These are phyloP conservation scores for Alternaria infectoria DNA, from an alignment of 2,329 filamentous ascomycete genomes.

Conservation along the genomic window DNA sequence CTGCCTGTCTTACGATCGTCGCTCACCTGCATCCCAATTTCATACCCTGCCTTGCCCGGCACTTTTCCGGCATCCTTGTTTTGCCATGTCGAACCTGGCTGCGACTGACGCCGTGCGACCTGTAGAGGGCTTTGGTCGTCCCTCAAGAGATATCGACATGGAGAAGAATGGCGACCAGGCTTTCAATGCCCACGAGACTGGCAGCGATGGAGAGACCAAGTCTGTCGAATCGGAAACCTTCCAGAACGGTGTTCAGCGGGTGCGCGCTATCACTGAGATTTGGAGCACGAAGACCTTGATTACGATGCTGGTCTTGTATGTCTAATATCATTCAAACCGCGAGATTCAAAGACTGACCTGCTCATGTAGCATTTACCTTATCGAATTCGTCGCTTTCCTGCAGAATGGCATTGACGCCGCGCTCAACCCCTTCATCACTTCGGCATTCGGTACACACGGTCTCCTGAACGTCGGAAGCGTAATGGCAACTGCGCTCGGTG, in stretches of 20 bases:
- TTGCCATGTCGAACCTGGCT: constrained; percentile 19
- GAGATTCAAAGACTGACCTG: neutral
- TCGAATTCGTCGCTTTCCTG: constrained; percentile 58
- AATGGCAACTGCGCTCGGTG: constrained; percentile 46
- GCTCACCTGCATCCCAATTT: constrained; percentile 16
- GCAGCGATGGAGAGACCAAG: constrained; percentile 18
- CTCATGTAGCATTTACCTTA: constrained; percentile 52
- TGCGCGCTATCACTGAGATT: constrained; percentile 50
- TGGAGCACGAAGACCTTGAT: constrained; percentile 49
- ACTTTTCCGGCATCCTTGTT: constrained; percentile 6
- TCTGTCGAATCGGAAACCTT: constrained; percentile 36
- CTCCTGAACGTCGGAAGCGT: constrained; percentile 45
- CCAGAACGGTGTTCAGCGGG: constrained; percentile 49
- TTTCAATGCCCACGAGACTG: constrained; percentile 8
- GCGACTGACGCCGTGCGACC: constrained; percentile 23
- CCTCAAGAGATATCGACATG: constrained; percentile 21
- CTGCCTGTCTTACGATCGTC: constrained; percentile 15
- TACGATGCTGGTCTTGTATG: constrained; percentile 49
- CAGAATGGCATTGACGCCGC: constrained; percentile 52
- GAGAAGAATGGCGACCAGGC: constrained; percentile 26
- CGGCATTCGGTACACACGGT: constrained; percentile 42
- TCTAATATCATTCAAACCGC: neutral
- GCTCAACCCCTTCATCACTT: constrained; percentile 50
- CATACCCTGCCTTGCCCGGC: constrained; percentile 18
- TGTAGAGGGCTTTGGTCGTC: constrained; percentile 9